Conservation (phyloP, 2,329 filamentous ascomycete genomes). For the Eutypa lata region DNA sequence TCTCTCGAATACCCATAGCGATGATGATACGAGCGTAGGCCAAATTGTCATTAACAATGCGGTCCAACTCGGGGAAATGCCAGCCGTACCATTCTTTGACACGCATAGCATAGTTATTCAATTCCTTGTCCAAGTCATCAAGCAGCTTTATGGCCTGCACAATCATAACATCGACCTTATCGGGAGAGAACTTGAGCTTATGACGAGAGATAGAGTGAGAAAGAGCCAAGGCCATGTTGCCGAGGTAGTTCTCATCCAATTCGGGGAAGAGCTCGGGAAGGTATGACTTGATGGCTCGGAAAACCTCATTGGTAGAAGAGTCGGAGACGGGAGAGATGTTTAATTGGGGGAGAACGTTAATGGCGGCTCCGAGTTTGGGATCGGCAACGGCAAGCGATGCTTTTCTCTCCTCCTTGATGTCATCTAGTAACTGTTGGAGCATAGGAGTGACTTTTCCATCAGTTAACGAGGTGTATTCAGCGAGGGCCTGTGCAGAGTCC, state of each 20-base stretch:
- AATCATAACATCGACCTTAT: slow-evolving; percentile 99
- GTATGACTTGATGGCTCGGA: slow-evolving; percentile 90
- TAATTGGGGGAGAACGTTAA: slow-evolving; percentile 86
- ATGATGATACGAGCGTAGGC: slow-evolving; percentile 88
- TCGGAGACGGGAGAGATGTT: slow-evolving; percentile 81
- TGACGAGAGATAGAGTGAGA: slow-evolving; percentile 95
- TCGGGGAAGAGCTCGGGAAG: slow-evolving; percentile 88
- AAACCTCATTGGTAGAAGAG: slow-evolving; percentile 80
- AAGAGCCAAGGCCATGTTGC: slow-evolving; percentile 92
- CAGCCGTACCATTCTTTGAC: slow-evolving; percentile 99
- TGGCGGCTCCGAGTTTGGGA: slow-evolving; percentile 85
- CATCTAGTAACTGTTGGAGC: slow-evolving; percentile 76
- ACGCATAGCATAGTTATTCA: slow-evolving; percentile 98
- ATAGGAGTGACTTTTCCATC: slow-evolving; percentile 94
- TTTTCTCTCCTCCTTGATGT: slow-evolving; percentile 97
- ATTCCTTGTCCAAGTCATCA: slow-evolving; percentile 96
- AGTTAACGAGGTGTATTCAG: slow-evolving; percentile 83
- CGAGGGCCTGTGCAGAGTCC: slow-evolving; percentile 82
- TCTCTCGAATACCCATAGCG: slow-evolving; percentile 83
- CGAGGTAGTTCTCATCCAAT: slow-evolving; percentile 78
- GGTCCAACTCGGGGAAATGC: slow-evolving; percentile 98
- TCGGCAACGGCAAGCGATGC: slow-evolving; percentile 91
- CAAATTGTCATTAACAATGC: slow-evolving; percentile 95
- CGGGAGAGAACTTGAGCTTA: slow-evolving; percentile 97
- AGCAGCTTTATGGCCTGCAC: slow-evolving; percentile 93